A percentile compares a stretch with the other conserved stretches of the same genome.
These are phyloP conservation scores for Phlyctochytrium arcticum DNA, from an alignment of 192 early-diverging fungal genomes.

Conservation along the genomic window DNA sequence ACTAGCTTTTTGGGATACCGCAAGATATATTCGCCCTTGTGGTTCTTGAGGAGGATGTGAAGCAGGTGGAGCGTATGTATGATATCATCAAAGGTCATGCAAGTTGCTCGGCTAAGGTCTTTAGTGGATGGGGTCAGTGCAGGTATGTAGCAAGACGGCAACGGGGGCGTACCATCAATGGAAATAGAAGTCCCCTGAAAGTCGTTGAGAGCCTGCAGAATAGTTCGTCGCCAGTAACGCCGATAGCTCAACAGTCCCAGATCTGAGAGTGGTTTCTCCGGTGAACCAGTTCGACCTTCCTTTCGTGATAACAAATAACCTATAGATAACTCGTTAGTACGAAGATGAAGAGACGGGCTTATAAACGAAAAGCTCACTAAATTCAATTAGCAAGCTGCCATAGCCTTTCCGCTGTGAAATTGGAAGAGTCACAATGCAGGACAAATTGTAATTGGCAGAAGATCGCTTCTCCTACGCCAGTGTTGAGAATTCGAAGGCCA, in stretches of 20 bases:
- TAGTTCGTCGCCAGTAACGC: constrained; percentile 69
- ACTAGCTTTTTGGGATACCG: constrained; percentile 24
- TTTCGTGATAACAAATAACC: constrained; percentile 80
- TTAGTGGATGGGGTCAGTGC: not conserved
- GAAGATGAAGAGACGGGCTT: not conserved
- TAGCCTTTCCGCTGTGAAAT: constrained; percentile 90
- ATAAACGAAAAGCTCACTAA: constrained; percentile 63
- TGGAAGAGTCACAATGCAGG: constrained; percentile 90
- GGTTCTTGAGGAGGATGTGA: constrained; percentile 40
- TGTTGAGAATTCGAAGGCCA: too few relatives aligned
- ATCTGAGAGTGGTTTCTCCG: constrained; percentile 89
- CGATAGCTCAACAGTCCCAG: constrained; percentile 81
- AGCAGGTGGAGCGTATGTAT: constrained; percentile 36
- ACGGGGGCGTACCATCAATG: not conserved
- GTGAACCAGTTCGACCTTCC: constrained; percentile 74
- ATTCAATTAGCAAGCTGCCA: constrained; percentile 87
- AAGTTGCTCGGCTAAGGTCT: constrained; percentile 32
- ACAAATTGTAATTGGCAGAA: constrained; percentile 84
- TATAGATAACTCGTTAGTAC: constrained; percentile 7
- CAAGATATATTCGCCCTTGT: constrained; percentile 38
- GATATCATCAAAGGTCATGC: constrained; percentile 47
- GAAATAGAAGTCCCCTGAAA: not conserved
- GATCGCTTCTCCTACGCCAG: constrained; percentile 79
- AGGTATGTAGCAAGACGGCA: not conserved
- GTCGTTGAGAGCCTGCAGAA: constrained; percentile 23